phyloP scores from a whole-genome alignment of 345 rosid genomes.

The Citrus inodora region DNA sequence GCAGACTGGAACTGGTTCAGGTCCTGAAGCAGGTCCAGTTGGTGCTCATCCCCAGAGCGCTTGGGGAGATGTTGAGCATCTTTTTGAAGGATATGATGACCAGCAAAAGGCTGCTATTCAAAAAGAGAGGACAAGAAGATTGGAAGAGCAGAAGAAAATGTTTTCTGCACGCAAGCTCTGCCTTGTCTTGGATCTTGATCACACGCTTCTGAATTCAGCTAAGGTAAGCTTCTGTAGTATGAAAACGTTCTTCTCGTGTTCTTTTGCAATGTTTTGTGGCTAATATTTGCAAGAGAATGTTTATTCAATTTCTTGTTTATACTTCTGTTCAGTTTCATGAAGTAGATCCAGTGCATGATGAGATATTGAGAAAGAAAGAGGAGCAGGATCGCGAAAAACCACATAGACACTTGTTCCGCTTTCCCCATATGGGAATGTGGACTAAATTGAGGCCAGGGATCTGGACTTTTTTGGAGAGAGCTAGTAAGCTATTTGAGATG shows the following conservation, averaged over 20 bases:
- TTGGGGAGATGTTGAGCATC: slow-evolving; percentile 93
- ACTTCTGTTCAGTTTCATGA: slow-evolving; percentile 58
- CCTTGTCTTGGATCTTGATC: slow-evolving; percentile 96
- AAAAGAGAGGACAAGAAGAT: slow-evolving; percentile 84
- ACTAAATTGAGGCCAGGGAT: slow-evolving; percentile 96
- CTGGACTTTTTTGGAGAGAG: slow-evolving; percentile 97
- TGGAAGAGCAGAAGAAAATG: slow-evolving; percentile 95
- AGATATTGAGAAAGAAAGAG: slow-evolving; percentile 84
- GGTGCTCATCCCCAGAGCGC: slow-evolving; percentile 48
- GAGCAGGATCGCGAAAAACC: slow-evolving; percentile 93
- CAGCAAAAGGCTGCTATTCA: slow-evolving; percentile 88
- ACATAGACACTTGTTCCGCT: slow-evolving; percentile 78
- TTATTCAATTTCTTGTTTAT: background rate
- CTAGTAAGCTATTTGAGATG: slow-evolving; percentile 83
- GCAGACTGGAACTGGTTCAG: slow-evolving; percentile 30
- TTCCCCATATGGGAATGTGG: slow-evolving; percentile 99
- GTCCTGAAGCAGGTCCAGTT: slow-evolving; percentile 34
- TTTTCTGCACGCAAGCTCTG: slow-evolving; percentile 82
- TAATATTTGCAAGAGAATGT: background rate
- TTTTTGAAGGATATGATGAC: slow-evolving; percentile 88
- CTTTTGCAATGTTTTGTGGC: background rate
- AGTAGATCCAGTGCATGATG: slow-evolving; percentile 83
- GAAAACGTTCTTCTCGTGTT: background rate
- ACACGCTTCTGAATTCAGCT: slow-evolving; percentile 98
- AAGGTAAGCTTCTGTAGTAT: slow-evolving; percentile 45